These are phyloP conservation scores for Cyclocybe aegerita DNA, from an alignment of 768 basidiomycete species.

Conservation along the genomic window DNA sequence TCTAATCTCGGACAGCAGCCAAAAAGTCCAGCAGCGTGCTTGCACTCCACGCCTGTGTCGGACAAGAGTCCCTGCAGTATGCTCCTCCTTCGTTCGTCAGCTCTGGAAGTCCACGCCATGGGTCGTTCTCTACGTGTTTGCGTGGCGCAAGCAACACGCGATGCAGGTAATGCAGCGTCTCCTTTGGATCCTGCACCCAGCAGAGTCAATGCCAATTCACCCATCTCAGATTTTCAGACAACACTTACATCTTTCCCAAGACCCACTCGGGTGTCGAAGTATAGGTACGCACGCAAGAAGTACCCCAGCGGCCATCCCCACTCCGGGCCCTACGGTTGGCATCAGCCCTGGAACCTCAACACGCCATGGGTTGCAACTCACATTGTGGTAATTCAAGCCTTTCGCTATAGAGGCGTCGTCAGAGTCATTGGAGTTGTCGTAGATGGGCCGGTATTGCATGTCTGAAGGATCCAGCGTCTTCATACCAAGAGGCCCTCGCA, in stretches of 20 bases:
- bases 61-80: constrained; percentile 85
- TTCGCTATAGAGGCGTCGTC: constrained; percentile 84
- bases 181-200: constrained; percentile 52
- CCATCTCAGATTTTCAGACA: neutral
- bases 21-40: constrained; percentile 91
- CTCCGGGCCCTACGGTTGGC: constrained; percentile 68
- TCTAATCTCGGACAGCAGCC: constrained; percentile 59
- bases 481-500: constrained; percentile 93
- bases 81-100: constrained; percentile 83
- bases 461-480: constrained; percentile 91
- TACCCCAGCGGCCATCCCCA: constrained; percentile 97
- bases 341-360: constrained; percentile 4
- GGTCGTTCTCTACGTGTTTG: constrained; percentile 71
- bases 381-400: constrained; percentile 93
- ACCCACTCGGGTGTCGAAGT: constrained; percentile 78
- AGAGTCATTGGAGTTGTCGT: constrained; percentile 94
- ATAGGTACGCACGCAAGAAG: constrained; percentile 89
- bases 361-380: constrained; percentile 28
- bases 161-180: constrained; percentile 82
- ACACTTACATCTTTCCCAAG: constrained; percentile 62
- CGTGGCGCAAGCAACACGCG: constrained; percentile 69
- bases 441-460: constrained; percentile 84
- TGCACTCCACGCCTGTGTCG: constrained; percentile 95
- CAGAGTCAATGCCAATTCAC: constrained; percentile 4
- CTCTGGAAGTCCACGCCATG: constrained; percentile 95